Evolutionary conservation across 495 filamentous ascomycete genomes (phyloP).

Genomic region (Cudoniella acicularis): DNA sequence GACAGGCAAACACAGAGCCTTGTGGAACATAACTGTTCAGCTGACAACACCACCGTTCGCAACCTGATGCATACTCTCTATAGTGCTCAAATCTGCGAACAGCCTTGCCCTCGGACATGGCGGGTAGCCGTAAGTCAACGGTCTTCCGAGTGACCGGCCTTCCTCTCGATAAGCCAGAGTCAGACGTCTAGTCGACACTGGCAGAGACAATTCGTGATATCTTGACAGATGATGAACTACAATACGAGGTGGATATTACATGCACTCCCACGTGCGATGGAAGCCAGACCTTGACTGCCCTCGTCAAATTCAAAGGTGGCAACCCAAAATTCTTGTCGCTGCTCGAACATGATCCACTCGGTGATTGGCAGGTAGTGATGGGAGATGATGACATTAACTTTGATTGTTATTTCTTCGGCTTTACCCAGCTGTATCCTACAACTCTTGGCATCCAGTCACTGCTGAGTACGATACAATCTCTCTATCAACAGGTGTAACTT

Average conservation of each 20-base stretch:
- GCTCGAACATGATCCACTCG: constrained; percentile 6
- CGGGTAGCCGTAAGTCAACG: neutral
- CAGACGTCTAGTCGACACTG: constrained; percentile 1
- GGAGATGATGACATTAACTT: constrained; percentile 14
- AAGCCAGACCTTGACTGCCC: constrained; percentile 3
- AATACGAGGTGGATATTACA: neutral
- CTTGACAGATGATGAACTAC: constrained; percentile 4
- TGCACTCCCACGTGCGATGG: constrained; percentile 14
- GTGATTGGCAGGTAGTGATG: constrained; percentile 9
- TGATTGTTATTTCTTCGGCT: constrained; percentile 19
- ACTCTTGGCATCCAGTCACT: neutral
- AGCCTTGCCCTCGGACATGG: neutral
- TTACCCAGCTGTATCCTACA: constrained; percentile 16
- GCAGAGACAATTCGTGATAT: constrained; percentile 6
- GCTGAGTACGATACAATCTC: neutral
- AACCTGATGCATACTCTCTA: neutral
- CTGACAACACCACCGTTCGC: neutral
- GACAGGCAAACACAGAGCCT: constrained; percentile 1
- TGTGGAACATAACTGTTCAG: neutral
- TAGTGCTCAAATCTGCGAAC: neutral
- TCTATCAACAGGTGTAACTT: neutral
- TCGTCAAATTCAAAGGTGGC: constrained; percentile 16
- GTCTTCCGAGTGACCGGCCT: constrained; percentile 10
- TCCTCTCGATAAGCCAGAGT: constrained; percentile 8
- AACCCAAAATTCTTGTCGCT: constrained; percentile 7